Percentiles rank a stretch among this genome's conserved stretches.
Evolutionary conservation across 192 early-diverging fungal genomes (phyloP).

Genomic region (Linnemannia elongata): DNA sequence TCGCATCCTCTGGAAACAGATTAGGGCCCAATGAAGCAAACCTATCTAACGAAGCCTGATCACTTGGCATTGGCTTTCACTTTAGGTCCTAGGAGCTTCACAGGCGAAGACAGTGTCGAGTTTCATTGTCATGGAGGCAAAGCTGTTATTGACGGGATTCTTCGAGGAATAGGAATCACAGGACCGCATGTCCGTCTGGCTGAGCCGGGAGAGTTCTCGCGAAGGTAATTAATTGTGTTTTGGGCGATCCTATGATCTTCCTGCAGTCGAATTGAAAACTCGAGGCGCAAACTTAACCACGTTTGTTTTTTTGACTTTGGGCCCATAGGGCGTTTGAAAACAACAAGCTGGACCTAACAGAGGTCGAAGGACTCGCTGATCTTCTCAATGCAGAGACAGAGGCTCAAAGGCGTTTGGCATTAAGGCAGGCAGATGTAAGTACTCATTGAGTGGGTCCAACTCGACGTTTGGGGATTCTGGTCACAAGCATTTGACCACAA

Average conservation of each 20-base stretch:
- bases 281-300: neutral
- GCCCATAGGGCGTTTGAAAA: conserved; percentile 76
- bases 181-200: conserved; percentile 70
- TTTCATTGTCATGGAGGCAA: conserved; percentile 82
- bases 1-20: neutral
- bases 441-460: neutral
- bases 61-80: neutral
- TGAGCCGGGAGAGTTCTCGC: conserved; percentile 81
- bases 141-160: conserved; percentile 71
- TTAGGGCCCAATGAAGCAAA: neutral
- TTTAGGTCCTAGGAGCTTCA: conserved; percentile 74
- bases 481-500: neutral
- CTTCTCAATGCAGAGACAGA: conserved; percentile 86
- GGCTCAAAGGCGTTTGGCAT: conserved; percentile 73
- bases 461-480: too few species aligned
- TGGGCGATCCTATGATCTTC: neutral
- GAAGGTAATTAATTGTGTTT: conserved; percentile 58
- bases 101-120: conserved; percentile 83
- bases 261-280: neutral
- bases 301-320: neutral
- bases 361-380: conserved; percentile 81
- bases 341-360: conserved; percentile 79
- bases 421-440: conserved; percentile 75
- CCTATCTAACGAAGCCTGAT: neutral
- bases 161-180: conserved; percentile 65